phyloP scores from a whole-genome alignment of 345 rosid species.

The Hibiscus tridactylites region DNA sequence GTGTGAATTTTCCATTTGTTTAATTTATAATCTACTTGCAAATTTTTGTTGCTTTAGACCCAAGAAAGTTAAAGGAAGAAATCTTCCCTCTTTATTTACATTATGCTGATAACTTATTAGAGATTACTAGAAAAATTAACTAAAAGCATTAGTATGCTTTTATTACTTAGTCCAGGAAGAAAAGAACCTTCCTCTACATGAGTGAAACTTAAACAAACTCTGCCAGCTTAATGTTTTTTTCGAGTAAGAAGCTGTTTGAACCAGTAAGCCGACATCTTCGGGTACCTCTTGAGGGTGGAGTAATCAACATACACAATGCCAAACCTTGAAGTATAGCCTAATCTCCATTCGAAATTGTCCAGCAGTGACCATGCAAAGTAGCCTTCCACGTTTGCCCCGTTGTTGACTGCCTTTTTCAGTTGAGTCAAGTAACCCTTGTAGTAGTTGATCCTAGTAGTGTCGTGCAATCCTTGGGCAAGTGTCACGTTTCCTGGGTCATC shows the following conservation, averaged over 20 bases:
- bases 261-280: conserved; percentile 94
- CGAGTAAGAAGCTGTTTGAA: conserved; percentile 51
- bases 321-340: conserved; percentile 88
- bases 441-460: conserved; percentile 68
- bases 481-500: conserved; percentile 87
- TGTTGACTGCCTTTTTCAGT: conserved; percentile 71
- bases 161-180: background rate
- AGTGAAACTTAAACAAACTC: background rate
- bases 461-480: conserved; percentile 56
- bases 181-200: background rate
- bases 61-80: background rate
- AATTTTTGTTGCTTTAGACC: background rate
- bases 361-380: conserved; percentile 97
- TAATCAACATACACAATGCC: conserved; percentile 88
- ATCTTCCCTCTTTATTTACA: background rate
- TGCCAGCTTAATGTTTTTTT: conserved; percentile 17
- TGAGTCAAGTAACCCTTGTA: conserved; percentile 67
- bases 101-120: background rate
- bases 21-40: background rate
- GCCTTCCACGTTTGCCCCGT: conserved; percentile 76
- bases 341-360: conserved; percentile 92
- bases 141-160: background rate
- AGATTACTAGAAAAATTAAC: background rate
- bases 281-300: conserved; percentile 62
- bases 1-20: conserved; percentile 21